These are phyloP conservation scores for Mrakia frigida DNA, from an alignment of 768 basidiomycete genomes.

Conservation along the genomic window DNA sequence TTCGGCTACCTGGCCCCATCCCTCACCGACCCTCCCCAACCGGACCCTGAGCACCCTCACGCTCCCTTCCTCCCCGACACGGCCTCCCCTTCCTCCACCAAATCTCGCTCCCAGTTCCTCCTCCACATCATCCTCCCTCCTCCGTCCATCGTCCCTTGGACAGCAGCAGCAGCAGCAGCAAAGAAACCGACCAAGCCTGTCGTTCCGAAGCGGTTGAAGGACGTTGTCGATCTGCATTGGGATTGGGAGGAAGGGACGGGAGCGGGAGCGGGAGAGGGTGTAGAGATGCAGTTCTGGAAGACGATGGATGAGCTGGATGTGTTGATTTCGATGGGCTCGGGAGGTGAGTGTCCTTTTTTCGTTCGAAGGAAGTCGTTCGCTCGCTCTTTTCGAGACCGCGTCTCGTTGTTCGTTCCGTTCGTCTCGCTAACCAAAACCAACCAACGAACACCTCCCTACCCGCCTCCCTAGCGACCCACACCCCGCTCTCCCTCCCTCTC, in stretches of 20 bases:
- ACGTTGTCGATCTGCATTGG: constrained; percentile 1
- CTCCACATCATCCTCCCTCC: constrained; percentile 7
- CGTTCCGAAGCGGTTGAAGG: background rate
- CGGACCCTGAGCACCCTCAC: background rate
- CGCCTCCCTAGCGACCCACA: background rate
- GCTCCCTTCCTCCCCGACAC: background rate
- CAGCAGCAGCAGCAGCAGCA: background rate
- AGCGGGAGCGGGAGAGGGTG: background rate
- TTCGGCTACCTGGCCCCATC: background rate
- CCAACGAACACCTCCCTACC: too few species aligned
- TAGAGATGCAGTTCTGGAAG: background rate
- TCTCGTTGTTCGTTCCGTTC: background rate
- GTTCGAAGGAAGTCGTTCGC: too few species aligned
- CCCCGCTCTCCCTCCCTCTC: background rate
- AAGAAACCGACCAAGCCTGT: background rate
- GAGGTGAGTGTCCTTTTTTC: background rate
- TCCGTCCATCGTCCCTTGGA: background rate
- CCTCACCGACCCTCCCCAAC: too few species aligned
- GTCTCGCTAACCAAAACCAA: background rate
- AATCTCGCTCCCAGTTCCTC: constrained; percentile 5
- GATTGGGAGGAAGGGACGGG: background rate
- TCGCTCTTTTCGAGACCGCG: too few species aligned
- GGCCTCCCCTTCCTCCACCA: background rate
- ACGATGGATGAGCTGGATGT: constrained; percentile 5
- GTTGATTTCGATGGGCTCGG: background rate